A percentile compares a stretch with the other conserved stretches of the same genome.
phyloP scores from a whole-genome alignment of 163 green algal species.

The Botryococcus braunii region DNA sequence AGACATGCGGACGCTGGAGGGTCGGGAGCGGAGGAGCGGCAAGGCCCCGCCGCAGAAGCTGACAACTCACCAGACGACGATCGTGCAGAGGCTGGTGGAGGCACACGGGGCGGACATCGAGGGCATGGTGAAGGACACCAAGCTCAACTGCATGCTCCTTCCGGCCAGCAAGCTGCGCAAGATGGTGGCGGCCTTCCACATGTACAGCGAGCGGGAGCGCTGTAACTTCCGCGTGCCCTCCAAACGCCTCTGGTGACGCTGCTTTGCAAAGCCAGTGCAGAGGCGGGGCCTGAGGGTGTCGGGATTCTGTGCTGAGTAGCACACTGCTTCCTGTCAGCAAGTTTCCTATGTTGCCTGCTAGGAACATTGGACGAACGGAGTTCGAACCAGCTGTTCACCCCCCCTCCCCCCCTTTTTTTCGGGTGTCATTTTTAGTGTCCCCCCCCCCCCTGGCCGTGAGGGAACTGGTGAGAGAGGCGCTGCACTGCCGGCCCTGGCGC shows the following conservation, averaged over 20 bases:
- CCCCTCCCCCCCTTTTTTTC: no score
- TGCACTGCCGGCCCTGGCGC: no score
- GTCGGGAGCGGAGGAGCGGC: constrained; percentile 36
- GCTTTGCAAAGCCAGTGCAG: no score
- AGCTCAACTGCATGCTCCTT: constrained; percentile 63
- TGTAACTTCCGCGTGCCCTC: constrained; percentile 42
- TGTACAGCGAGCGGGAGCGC: constrained; percentile 3
- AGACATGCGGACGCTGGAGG: constrained; percentile 41
- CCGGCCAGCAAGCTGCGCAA: constrained; percentile 39
- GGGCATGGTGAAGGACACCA: constrained; percentile 44
- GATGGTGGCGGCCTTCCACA: constrained; percentile 34
- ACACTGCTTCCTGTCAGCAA: no score
- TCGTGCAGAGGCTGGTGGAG: constrained; percentile 38
- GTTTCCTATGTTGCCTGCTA: no score
- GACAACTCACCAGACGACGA: constrained; percentile 37
- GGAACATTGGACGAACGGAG: no score
- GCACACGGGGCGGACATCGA: constrained; percentile 40
- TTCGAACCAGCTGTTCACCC: no score
- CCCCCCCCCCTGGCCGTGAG: no score
- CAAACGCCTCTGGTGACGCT: constrained; percentile 20
- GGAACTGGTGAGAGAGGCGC: no score
- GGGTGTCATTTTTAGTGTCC: no score
- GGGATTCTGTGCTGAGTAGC: no score
- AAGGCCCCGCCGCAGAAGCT: constrained; percentile 36
- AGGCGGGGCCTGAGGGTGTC: no score